These are phyloP conservation scores for Spathaspora boniae DNA, from an alignment of 805 yeast species.

Conservation along the genomic window DNA sequence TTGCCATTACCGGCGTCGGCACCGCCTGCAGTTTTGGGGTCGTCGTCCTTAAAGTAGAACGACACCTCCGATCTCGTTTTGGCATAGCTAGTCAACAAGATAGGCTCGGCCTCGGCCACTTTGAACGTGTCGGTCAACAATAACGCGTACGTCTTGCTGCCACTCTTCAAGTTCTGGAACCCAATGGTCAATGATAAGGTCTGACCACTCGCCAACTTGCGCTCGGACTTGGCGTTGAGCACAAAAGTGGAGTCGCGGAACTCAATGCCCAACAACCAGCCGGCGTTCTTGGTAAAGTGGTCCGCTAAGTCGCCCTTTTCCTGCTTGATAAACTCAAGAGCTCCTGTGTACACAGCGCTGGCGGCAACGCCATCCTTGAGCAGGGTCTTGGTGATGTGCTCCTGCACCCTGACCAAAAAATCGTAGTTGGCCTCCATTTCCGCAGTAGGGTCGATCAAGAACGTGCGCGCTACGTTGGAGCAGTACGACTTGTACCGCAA, in stretches of 20 bases:
- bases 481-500: conserved; percentile 86
- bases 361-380: conserved; percentile 68
- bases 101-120: conserved; percentile 59
- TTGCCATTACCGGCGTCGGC: conserved; percentile 23
- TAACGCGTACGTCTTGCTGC: conserved; percentile 62
- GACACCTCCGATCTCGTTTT: conserved; percentile 73
- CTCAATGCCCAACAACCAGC: conserved; percentile 87
- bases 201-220: conserved; percentile 66
- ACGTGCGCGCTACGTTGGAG: conserved; percentile 83
- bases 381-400: conserved; percentile 48
- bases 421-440: conserved; percentile 79
- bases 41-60: conserved; percentile 76
- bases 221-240: conserved; percentile 68
- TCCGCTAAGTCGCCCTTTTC: conserved; percentile 61
- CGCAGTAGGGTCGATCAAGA: conserved; percentile 81
- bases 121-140: conserved; percentile 79
- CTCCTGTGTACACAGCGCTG: conserved; percentile 62
- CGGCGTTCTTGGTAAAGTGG: conserved; percentile 73
- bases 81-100: conserved; percentile 68
- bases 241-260: conserved; percentile 77
- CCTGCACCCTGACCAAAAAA: conserved; percentile 66
- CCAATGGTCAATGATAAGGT: conserved; percentile 77
- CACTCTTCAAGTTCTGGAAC: conserved; percentile 58
- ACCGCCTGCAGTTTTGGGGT: conserved; percentile 32
- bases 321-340: conserved; percentile 52